phyloP scores from a whole-genome alignment of 2,329 filamentous ascomycete species.

The Beauveria pseudobassiana region DNA sequence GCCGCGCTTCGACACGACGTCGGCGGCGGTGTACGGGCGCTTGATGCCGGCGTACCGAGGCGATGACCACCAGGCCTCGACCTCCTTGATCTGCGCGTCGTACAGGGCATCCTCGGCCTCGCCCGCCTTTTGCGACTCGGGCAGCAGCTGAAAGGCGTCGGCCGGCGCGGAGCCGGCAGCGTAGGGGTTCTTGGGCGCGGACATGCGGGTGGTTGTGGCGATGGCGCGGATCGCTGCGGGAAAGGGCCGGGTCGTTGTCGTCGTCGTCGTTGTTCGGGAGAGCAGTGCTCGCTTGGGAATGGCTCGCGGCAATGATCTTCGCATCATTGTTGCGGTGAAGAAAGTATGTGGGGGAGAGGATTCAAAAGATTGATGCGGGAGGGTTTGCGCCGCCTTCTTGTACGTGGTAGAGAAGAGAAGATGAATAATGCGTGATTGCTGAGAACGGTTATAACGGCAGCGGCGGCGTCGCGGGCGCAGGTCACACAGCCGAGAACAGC shows the following conservation, averaged over 20 bases:
- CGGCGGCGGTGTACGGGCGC: slow-evolving; percentile 80
- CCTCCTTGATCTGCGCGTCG: slow-evolving; percentile 73
- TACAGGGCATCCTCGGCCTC: slow-evolving; percentile 78
- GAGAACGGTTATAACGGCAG: slow-evolving; percentile 7
- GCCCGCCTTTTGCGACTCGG: slow-evolving; percentile 69
- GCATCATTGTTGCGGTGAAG: slow-evolving; percentile 8
- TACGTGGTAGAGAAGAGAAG: not conserved
- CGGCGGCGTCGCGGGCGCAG: not conserved
- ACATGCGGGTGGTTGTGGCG: slow-evolving; percentile 24
- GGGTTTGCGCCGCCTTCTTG: not conserved
- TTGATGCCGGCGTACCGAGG: slow-evolving; percentile 84
- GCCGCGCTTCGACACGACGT: slow-evolving; percentile 89
- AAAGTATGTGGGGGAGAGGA: too few species aligned
- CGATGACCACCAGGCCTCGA: slow-evolving; percentile 84
- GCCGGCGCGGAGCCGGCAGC: slow-evolving; percentile 36
- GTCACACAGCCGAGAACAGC: slow-evolving; percentile 5
- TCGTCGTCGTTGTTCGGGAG: not conserved
- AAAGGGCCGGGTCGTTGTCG: not conserved
- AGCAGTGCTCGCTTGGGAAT: slow-evolving; percentile 8
- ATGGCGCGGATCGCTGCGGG: slow-evolving; percentile 21
- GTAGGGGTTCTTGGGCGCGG: slow-evolving; percentile 26
- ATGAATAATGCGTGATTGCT: not conserved
- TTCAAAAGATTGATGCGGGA: not conserved
- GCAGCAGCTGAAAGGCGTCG: slow-evolving; percentile 79
- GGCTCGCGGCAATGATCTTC: slow-evolving; percentile 4